A percentile compares a stretch with the other conserved stretches of the same genome.
phyloP scores from a whole-genome alignment of 345 rosid genomes.

The Litchi chinensis region DNA sequence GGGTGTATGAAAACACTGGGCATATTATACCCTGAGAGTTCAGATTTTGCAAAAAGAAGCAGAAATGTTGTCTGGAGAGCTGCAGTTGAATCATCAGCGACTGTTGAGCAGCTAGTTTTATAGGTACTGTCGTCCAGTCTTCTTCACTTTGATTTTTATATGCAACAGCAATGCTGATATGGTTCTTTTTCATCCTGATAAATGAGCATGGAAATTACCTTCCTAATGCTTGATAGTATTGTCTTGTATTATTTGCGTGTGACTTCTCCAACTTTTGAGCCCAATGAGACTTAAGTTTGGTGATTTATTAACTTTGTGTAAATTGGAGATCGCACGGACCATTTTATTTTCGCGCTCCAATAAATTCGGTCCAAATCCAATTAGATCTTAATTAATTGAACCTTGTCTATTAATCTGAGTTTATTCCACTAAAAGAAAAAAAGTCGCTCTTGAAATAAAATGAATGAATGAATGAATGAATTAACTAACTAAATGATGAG shows the following conservation, averaged over 20 bases:
- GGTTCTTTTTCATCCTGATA: neutral
- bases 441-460: too few relatives aligned
- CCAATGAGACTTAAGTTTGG: neutral
- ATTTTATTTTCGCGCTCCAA: too few relatives aligned
- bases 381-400: too few relatives aligned
- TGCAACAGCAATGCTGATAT: neutral
- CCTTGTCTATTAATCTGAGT: too few relatives aligned
- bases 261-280: neutral
- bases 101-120: constrained; percentile 78
- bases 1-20: constrained; percentile 73
- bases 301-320: neutral
- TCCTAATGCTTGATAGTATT: neutral
- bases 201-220: neutral
- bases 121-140: constrained; percentile 50
- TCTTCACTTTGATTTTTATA: neutral
- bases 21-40: constrained; percentile 79
- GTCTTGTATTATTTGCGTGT: neutral
- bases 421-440: too few relatives aligned
- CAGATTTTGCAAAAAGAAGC: constrained; percentile 87
- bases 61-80: constrained; percentile 81
- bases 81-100: constrained; percentile 84
- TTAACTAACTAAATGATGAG: too few relatives aligned
- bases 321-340: too few relatives aligned
- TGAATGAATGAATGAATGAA: too few relatives aligned
- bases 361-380: too few relatives aligned